Percentiles rank a stretch among this genome's conserved stretches.
These are phyloP conservation scores for Venturia carpophila DNA, from an alignment of 2,329 filamentous ascomycete genomes.

Conservation along the genomic window DNA sequence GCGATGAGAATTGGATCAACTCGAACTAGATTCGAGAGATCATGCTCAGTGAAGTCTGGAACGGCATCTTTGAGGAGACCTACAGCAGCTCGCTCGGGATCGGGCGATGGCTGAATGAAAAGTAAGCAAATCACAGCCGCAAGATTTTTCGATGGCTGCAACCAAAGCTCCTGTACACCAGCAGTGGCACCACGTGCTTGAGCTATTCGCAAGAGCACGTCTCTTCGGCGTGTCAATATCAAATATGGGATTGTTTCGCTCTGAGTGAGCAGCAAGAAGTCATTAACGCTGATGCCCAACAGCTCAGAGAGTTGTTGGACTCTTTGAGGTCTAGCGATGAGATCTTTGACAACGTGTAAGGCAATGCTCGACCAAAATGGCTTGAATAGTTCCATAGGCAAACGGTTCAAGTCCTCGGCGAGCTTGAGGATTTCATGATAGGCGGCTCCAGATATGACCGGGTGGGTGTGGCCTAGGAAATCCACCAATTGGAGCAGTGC, in stretches of 20 bases:
- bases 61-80: constrained; percentile 61
- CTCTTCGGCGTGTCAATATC: constrained; percentile 66
- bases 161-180: constrained; percentile 53
- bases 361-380: constrained; percentile 87
- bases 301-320: constrained; percentile 73
- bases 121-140: constrained; percentile 52
- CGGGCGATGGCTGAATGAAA: constrained; percentile 52
- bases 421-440: constrained; percentile 74
- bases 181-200: constrained; percentile 51
- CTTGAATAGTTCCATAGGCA: constrained; percentile 62
- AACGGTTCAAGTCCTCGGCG: constrained; percentile 55
- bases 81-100: constrained; percentile 61
- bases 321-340: constrained; percentile 73
- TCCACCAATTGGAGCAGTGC: constrained; percentile 77
- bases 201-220: constrained; percentile 74
- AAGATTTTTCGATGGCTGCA: constrained; percentile 49
- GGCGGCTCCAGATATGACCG: constrained; percentile 69
- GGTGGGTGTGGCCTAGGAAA: constrained; percentile 77
- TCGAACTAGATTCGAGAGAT: constrained; percentile 61
- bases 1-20: constrained; percentile 68
- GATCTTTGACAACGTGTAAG: constrained; percentile 72
- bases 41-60: constrained; percentile 57
- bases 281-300: constrained; percentile 64
- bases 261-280: constrained; percentile 70
- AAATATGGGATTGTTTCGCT: constrained; percentile 77